phyloP scores from a whole-genome alignment of 352 stramenopile genomes.

The Phytophthora pluvialis region DNA sequence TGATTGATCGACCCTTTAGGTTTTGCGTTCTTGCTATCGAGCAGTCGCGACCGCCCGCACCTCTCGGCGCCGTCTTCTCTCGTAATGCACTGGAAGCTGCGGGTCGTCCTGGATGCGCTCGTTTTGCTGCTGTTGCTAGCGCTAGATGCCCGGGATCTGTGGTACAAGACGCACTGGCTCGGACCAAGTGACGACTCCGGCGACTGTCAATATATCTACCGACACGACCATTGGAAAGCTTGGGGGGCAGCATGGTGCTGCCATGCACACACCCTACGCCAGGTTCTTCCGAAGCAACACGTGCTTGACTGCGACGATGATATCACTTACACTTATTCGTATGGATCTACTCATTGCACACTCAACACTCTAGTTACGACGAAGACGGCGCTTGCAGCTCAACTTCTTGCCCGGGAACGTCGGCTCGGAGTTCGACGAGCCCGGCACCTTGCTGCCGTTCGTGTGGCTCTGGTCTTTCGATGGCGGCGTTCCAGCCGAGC shows the following conservation, averaged over 20 bases:
- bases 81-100: slow-evolving; percentile 38
- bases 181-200: slow-evolving; percentile 51
- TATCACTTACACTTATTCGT: too few species aligned
- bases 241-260: too few species aligned
- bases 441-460: slow-evolving; percentile 21
- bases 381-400: slow-evolving; percentile 33
- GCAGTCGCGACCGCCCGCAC: slow-evolving; percentile 7
- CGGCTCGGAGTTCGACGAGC: slow-evolving; percentile 17
- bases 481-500: neutral
- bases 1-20: too few species aligned
- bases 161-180: slow-evolving; percentile 65
- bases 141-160: slow-evolving; percentile 52
- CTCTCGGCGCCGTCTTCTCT: neutral
- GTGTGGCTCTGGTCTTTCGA: slow-evolving; percentile 10
- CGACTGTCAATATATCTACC: too few species aligned
- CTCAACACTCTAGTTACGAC: too few species aligned
- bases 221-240: too few species aligned
- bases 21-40: too few species aligned
- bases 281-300: too few species aligned
- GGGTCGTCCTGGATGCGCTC: slow-evolving; percentile 31
- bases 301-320: too few species aligned
- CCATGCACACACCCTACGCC: too few species aligned
- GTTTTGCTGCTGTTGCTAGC: slow-evolving; percentile 45
- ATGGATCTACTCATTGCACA: too few species aligned
- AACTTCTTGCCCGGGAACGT: slow-evolving; percentile 9